Conservation (phyloP, 1,139 yeast genomes). For the Taphrina betulina region DNA sequence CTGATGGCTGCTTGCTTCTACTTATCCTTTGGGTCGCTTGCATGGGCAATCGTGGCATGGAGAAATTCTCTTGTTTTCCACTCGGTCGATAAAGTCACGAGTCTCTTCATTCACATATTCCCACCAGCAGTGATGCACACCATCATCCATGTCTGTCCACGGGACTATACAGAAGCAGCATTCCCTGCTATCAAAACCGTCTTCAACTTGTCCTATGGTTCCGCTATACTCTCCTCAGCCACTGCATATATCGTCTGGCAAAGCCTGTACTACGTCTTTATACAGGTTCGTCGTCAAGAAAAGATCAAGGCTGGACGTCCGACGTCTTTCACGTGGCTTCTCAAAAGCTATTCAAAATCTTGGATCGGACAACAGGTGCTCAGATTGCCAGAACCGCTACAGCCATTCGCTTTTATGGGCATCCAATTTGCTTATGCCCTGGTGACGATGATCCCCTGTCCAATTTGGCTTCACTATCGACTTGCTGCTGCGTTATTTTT, state of each 20-base stretch:
- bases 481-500: conserved; percentile 68
- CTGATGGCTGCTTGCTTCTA: conserved; percentile 29
- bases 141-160: conserved; percentile 68
- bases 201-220: conserved; percentile 66
- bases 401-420: conserved; percentile 77
- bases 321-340: conserved; percentile 82
- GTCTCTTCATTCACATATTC: conserved; percentile 83
- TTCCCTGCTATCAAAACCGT: conserved; percentile 79
- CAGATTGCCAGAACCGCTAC: conserved; percentile 77
- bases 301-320: conserved; percentile 82
- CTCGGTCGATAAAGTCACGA: conserved; percentile 59
- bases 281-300: conserved; percentile 73
- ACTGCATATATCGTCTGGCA: conserved; percentile 93
- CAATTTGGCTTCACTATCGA: conserved; percentile 75
- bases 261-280: conserved; percentile 81
- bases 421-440: conserved; percentile 87
- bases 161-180: conserved; percentile 54
- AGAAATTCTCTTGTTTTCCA: conserved; percentile 89
- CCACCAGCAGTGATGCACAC: conserved; percentile 90
- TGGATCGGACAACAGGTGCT: conserved; percentile 76
- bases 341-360: conserved; percentile 57
- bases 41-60: conserved; percentile 97
- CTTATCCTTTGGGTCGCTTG: conserved; percentile 55
- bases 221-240: conserved; percentile 76
- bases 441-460: conserved; percentile 84